Base-by-base conservation (phyloP, 345 rosid species). In the Lepidium aucheri region DNA sequence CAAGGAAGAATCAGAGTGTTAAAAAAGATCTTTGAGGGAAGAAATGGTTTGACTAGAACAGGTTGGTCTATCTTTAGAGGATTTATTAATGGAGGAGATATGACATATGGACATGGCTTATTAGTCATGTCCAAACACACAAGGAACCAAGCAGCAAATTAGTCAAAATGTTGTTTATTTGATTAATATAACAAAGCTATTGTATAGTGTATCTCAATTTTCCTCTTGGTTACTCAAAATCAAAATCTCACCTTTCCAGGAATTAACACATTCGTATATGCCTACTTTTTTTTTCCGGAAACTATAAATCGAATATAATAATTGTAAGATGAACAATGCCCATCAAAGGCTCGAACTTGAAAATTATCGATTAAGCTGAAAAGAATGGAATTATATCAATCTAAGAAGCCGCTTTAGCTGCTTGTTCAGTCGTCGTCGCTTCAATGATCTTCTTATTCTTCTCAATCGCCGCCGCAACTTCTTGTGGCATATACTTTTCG, bases 401-500 rank as follows among this genome's bases (percentile, higher is more conserved):
- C 76, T 57, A 79, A 30, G 69, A 15, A 6, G 72, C 51, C 54
- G 61, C 64, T 51, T 71, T 69, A 32, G 63, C 77, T n/a, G 45
- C 75, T 32, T 67, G 72, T 45, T 53, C 66, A 18, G 16, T 34
- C 10, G 55, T 81, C 55, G 73, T 76, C 0, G 81, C 88, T 66
- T 81, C 87, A 55, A 84, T 68, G 67, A 63, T 58, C 86, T 94
- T 85, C 86, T 84, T 94, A 53, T 94, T 94, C 89, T 85, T 94
- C 85, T 94, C 96, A 64, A 90, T 85, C 0, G 97, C 99, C 2
- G 86, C 99, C 0, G 97, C 99, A 36, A 90, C 99, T 65, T 90
- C 99, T 58, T 61, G 53, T 0, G 99, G 99, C 99, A 90, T 94
- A 74, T 94, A 94, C 88, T 94, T 94, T 77, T 94, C 99, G 8